Base-by-base conservation (phyloP, 1,284 basidiomycete genomes). In the Filobasidium uniguttulatum region DNA sequence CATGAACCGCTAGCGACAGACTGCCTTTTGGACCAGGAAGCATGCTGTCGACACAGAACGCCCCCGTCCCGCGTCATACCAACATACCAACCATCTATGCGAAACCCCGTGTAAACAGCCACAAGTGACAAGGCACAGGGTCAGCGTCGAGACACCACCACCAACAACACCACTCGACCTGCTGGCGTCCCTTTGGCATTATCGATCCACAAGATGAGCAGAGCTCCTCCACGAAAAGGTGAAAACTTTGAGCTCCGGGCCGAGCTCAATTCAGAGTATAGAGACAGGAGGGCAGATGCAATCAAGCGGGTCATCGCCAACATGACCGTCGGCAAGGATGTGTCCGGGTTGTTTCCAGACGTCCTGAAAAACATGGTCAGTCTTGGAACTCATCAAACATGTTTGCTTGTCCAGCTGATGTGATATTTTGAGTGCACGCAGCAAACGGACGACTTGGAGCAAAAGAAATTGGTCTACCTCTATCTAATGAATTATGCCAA, bases 401-500 rank as follows among this genome's bases (percentile, higher is more conserved):
- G 15, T 23, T 36, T 14, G 7, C 23, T 9, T 46, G 12, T 3
- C 20, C 29, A 3, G 30, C 25, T 47, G 26, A 17, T 4, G 34
- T 28, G 37, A 3, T 37, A 3, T 48, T 12, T 17, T 17, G n/a
- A 9, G 1, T 15, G 1, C 7, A 9, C 23, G 38, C 44, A 71
- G 70, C 71, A 72, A 69, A 72, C 69, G 34, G 71, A 72, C 44
- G 71, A 72, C 51, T 58, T 72, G 33, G 71, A 72, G 58, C 69
- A 71, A 61, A 72, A 72, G 61, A 72, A 72, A 38, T 44, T 98
- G 40, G 93, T 97, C 22, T 98, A 98, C 64, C 80, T 97, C 40
- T 98, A 96, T 68, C 81, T 97, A 53, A 96, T 96, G 83, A 94
- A 96, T 73, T 97, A 97, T 62, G 90, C 91, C 46, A 94, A 94